Base-by-base conservation (phyloP, 2,329 filamentous ascomycete genomes). In the Aspergillus fijiensis region DNA sequence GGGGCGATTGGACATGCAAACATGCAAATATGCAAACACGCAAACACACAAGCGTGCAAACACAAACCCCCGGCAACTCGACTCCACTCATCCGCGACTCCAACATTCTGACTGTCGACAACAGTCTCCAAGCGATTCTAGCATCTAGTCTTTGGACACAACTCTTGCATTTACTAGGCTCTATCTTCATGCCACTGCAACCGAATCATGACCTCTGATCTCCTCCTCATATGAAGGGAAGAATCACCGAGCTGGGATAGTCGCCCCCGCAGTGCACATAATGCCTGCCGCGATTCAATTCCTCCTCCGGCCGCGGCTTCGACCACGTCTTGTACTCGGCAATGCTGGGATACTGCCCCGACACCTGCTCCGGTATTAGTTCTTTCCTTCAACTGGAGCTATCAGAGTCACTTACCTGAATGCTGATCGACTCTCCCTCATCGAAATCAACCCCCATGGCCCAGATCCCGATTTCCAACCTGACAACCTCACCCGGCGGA, bases 381-480 rank as follows among this genome's bases (percentile, higher is more conserved):
- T 16, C 16, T 10, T n/a, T 7, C 16, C 14, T 19, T 16, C 5
- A 35, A 19, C 6, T 19, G 5, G 39, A 19, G 14, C 39, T 3
- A 12, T 5, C 6, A 3, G n/a, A 7, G 19, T 19, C 39, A 45
- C 39, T 5, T 45, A 10, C 39, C 39, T 45, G 39, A 45, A 45
- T 6, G 6, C 39, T 45, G 39, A 59, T 5, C 2, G 50, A 54
- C 42, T 59, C 57, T 2, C 57, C 57, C 5, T 14, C 57, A 16
- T 59, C 57, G 29, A 54, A 59, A 14, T 49, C 57, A 11, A 49
- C 42, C 2, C 57, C 57, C 57, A 59, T 59, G 21, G 57, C 57
- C 57, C 57, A 59, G 39, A 59, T 29, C 2, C 51, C 51, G 27
- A 59, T 54, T 12, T 54, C 50, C 23, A 59, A 10, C 57, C 33